Evolutionary conservation across 768 basidiomycete species (phyloP).

Genomic region (Hortiboletus flavorubellus): DNA sequence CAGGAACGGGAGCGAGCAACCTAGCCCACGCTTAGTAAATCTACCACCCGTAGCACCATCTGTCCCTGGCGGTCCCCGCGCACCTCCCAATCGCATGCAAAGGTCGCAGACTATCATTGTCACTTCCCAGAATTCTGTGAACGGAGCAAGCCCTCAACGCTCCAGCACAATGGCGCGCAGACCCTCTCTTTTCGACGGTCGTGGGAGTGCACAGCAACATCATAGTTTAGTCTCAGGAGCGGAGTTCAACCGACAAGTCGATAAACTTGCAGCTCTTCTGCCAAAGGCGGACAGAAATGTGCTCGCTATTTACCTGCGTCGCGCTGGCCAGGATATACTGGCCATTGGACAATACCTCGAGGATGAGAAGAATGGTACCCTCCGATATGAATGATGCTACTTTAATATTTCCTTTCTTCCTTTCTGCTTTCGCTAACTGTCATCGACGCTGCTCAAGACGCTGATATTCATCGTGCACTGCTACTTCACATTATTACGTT

Average conservation of each 20-base stretch:
- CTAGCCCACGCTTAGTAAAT: constrained; percentile 30
- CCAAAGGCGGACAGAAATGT: constrained; percentile 69
- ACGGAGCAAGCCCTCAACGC: constrained; percentile 24
- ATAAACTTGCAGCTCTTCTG: constrained; percentile 65
- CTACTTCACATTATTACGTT: constrained; percentile 9
- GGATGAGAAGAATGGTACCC: constrained; percentile 72
- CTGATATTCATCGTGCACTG: constrained; percentile 12
- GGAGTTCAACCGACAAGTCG: constrained; percentile 65
- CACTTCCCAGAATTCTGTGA: constrained; percentile 26
- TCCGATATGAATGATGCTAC: constrained; percentile 37
- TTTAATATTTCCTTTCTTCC: background rate
- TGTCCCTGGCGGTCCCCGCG: constrained; percentile 74
- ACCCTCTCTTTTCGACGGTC: constrained; percentile 31
- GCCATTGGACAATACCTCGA: constrained; percentile 87
- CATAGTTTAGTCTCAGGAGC: constrained; percentile 21
- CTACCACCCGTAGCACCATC: constrained; percentile 40
- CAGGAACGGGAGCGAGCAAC: constrained; percentile 22
- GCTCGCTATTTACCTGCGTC: constrained; percentile 67
- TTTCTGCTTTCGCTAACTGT: constrained; percentile 8
- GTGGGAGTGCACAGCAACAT: constrained; percentile 9
- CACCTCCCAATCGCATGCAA: constrained; percentile 56
- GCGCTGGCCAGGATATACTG: constrained; percentile 74
- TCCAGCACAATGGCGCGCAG: constrained; percentile 28
- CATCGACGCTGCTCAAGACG: background rate
- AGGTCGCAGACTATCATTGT: constrained; percentile 68